phyloP scores from a whole-genome alignment of 2,329 filamentous ascomycete genomes.

The Calonectria hongkongensis region DNA sequence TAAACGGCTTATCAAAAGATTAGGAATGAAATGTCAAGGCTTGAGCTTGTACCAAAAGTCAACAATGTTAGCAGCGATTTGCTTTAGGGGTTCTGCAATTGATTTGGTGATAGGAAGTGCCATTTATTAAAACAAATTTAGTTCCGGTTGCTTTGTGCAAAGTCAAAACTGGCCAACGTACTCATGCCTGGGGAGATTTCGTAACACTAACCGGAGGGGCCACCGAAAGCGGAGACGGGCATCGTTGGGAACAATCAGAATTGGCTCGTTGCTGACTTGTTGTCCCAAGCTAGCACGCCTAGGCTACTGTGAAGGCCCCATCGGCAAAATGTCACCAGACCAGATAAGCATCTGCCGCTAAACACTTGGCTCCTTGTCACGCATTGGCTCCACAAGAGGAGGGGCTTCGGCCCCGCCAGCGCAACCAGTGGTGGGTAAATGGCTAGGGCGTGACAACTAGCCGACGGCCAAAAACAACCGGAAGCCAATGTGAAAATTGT shows the following conservation, averaged over 20 bases:
- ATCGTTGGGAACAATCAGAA: not conserved
- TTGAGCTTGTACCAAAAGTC: no score
- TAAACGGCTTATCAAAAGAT: not conserved
- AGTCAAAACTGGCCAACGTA: not conserved
- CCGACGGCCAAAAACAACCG: not conserved
- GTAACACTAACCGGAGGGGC: not conserved
- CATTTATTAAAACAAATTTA: not conserved
- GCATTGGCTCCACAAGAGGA: not conserved
- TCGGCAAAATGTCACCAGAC: constrained; percentile 8
- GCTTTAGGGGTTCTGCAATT: no score
- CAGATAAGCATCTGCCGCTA: constrained; percentile 2
- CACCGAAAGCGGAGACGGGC: not conserved
- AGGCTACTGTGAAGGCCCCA: not conserved
- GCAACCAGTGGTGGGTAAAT: not conserved
- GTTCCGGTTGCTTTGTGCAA: not conserved
- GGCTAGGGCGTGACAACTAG: not conserved
- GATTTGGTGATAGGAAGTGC: not conserved
- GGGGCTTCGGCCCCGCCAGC: not conserved
- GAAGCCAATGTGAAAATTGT: not conserved
- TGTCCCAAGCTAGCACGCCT: not conserved
- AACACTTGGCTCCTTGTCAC: not conserved
- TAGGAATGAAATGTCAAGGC: no score
- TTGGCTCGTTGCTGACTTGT: no score
- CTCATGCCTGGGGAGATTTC: not conserved
- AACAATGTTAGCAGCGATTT: no score